These are phyloP conservation scores for Colletotrichum sp. DNA, from an alignment of 2,329 filamentous ascomycete genomes.

Conservation along the genomic window DNA sequence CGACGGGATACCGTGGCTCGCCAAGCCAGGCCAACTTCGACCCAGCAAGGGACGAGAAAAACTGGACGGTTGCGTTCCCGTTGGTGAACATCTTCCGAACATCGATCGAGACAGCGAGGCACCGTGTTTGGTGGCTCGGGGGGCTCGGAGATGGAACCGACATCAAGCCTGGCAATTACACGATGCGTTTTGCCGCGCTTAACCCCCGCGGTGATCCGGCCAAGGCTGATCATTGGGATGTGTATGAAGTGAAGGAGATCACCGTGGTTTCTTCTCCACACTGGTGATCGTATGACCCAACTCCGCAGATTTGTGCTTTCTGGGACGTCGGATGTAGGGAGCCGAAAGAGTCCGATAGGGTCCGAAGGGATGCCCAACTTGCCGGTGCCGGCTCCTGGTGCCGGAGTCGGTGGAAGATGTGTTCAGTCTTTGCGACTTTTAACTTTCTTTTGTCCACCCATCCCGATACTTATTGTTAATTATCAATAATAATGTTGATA, in stretches of 20 bases:
- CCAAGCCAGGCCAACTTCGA: not conserved
- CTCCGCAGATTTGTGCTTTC: not conserved
- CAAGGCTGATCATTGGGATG: constrained; percentile 10
- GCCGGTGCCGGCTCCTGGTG: not conserved
- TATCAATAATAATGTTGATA: not conserved
- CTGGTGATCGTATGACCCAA: not conserved
- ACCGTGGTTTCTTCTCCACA: not conserved
- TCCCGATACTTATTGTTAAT: not conserved
- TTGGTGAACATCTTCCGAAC: constrained; percentile 27
- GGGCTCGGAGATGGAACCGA: constrained; percentile 44
- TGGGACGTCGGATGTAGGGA: not conserved
- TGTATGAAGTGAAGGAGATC: not conserved
- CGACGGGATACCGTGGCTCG: not conserved
- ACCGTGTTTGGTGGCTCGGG: constrained; percentile 46
- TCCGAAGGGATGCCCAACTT: not conserved
- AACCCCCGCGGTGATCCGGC: not conserved
- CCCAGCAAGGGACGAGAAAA: constrained; percentile 33
- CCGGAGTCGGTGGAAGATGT: not conserved
- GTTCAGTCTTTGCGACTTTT: not conserved
- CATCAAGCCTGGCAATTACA: constrained; percentile 44
- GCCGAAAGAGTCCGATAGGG: not conserved
- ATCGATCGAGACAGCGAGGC: constrained; percentile 22
- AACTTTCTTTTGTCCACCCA: not conserved
- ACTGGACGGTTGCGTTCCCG: constrained; percentile 5
- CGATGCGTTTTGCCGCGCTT: constrained; percentile 7